A percentile compares a stretch with the other conserved stretches of the same genome.
These are phyloP conservation scores for Teratosphaeriaceae sp. DNA, from an alignment of 2,329 filamentous ascomycete species.

Conservation along the genomic window DNA sequence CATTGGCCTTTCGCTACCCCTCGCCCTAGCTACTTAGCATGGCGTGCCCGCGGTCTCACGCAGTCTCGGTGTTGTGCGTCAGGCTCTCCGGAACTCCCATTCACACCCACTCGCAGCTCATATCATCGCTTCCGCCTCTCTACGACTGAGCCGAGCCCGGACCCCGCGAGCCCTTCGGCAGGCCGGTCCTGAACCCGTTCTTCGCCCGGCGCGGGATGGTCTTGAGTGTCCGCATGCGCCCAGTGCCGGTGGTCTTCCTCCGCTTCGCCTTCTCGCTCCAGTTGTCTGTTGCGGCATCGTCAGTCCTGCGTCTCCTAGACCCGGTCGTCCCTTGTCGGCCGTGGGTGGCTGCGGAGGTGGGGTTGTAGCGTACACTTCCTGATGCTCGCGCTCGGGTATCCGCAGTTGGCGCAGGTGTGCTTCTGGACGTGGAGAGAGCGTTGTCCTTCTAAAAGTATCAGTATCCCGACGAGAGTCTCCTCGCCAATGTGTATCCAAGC, in stretches of 20 bases:
- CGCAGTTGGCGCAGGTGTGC: conserved; percentile 93
- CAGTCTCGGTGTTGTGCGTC: not conserved
- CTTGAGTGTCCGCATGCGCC: conserved; percentile 94
- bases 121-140: conserved; percentile 5
- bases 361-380: conserved; percentile 77
- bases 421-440: conserved; percentile 99
- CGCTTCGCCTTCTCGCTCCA: conserved; percentile 99
- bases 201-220: conserved; percentile 86
- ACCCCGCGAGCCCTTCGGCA: conserved; percentile 76
- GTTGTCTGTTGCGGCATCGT: conserved; percentile 62
- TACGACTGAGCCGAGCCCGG: conserved; percentile 10
- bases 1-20: conserved; percentile 9
- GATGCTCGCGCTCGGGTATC: conserved; percentile 95
- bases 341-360: conserved; percentile 41
- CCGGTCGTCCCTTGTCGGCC: not conserved
- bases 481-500: not conserved
- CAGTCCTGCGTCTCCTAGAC: not conserved
- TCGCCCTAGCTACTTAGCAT: conserved; percentile 8
- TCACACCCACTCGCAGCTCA: not conserved
- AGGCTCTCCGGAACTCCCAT: conserved; percentile 7
- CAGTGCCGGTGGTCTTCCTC: conserved; percentile 98
- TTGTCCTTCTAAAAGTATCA: conserved; percentile 55
- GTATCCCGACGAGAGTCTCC: conserved; percentile 13
- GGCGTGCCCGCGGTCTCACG: not conserved
- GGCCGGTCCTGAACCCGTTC: conserved; percentile 94